Base-by-base conservation (phyloP, 2,329 filamentous ascomycete species). In the Fusarium setosum region DNA sequence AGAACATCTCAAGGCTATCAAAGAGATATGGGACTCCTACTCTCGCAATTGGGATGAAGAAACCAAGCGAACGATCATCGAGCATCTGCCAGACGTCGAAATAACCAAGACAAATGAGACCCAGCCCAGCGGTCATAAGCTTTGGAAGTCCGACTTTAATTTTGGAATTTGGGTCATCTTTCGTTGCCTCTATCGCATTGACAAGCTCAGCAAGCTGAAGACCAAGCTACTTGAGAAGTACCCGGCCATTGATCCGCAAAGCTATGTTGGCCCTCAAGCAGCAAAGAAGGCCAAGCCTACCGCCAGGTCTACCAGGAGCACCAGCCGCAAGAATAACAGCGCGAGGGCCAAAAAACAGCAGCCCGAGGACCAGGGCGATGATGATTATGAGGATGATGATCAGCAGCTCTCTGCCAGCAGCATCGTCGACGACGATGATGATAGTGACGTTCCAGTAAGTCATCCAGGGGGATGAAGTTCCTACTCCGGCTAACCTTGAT, bases 101-200 rank as follows among this genome's bases (percentile, higher is more conserved):
- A n/a, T 52, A 23, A 52, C 47, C 4, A 24, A 35, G 4, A n/a
- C 29, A 6, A 57, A 53, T 5, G 8, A 18, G 10, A 1, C 0
- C 26, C 26, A 29, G 4, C 54, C 38, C 6, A 12, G 10, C 12
- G 13, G 6, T 7, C 38, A 44, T 23, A 57, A 17, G 48, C 18
- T 57, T 8, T 12, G 41, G 31, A 29, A 20, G 2, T 10, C 24
- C 5, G n/a, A 37, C 3, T 29, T 57, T n/a, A 53, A 40, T 1
- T 57, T 57, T 6, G 48, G 17, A 7, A 57, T 38, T 8, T 57
- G 48, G 37, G 21, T 53, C 6, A 29, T 53, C 4, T 34, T 53
- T 6, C 29, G 47, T n/a, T 29, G 47, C 4, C 23, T 41, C 10
- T 56, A 56, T 23, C 20, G n/a, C 4, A 2, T 52, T 4, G 3